Percentiles rank a stretch among this genome's conserved stretches.
These are phyloP conservation scores for Rhododendron henanense DNA, from an alignment of 148 eudicot species.

Conservation along the genomic window DNA sequence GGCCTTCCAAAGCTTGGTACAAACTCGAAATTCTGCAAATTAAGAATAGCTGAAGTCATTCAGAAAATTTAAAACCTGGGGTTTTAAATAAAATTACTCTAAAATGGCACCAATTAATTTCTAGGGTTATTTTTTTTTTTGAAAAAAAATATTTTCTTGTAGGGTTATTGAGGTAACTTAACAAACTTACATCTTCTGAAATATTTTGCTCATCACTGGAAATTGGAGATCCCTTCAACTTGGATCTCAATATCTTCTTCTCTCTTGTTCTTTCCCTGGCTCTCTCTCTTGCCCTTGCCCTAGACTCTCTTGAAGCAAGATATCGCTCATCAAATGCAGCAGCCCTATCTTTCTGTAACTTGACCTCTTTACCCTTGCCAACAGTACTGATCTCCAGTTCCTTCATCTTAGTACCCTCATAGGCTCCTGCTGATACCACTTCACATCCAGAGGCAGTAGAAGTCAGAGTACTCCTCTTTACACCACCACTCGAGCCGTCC, in stretches of 20 bases:
- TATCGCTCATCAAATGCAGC: background rate
- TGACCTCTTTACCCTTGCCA: background rate
- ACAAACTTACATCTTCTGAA: background rate
- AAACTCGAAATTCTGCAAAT: slow-evolving; percentile 8
- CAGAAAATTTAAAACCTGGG: background rate
- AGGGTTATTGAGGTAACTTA: background rate
- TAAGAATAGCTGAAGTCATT: background rate
- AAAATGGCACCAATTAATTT: background rate
- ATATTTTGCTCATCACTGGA: background rate
- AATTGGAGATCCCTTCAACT: background rate
- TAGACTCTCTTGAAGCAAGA: slow-evolving; percentile 30
- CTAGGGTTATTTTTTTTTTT: background rate
- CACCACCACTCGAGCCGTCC: background rate
- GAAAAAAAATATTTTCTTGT: background rate
- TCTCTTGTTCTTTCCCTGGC: slow-evolving; percentile 54
- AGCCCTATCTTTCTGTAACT: background rate
- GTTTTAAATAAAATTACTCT: background rate
- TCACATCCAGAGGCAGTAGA: background rate
- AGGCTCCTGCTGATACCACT: background rate
- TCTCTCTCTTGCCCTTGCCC: slow-evolving; percentile 59
- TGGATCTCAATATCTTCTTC: slow-evolving; percentile 11
- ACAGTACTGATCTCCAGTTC: background rate
- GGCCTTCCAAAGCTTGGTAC: slow-evolving; percentile 6
- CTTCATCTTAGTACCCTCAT: background rate
- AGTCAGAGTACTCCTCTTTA: background rate